These are phyloP conservation scores for Malassezia restricta DNA, from an alignment of 1,284 basidiomycete genomes.

Conservation along the genomic window DNA sequence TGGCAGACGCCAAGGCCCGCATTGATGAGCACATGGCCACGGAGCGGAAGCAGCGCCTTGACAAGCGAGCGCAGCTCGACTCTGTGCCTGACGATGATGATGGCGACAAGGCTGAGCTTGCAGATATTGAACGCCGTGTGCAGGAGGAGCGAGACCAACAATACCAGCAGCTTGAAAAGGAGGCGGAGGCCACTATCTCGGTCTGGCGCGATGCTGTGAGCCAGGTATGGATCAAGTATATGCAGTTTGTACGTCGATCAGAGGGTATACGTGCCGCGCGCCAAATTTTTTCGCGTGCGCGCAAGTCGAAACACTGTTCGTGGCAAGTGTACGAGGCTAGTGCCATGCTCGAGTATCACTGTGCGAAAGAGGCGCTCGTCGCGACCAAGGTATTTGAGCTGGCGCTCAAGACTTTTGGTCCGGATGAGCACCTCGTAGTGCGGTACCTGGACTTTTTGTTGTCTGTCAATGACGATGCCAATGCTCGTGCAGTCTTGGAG, in stretches of 20 bases:
- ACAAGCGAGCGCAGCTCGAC: slow-evolving; percentile 18
- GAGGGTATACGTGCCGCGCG: slow-evolving; percentile 71
- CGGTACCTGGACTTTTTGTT: slow-evolving; percentile 86
- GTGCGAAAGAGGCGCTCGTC: slow-evolving; percentile 69
- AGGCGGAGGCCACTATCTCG: slow-evolving; percentile 49
- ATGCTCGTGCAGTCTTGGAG: slow-evolving; percentile 90
- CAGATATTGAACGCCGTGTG: slow-evolving; percentile 55
- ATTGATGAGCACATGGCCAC: slow-evolving; percentile 44
- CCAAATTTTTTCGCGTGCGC: slow-evolving; percentile 67
- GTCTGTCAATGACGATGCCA: slow-evolving; percentile 85
- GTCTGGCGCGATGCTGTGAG: slow-evolving; percentile 49
- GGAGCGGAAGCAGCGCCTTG: slow-evolving; percentile 17
- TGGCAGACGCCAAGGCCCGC: slow-evolving; percentile 49
- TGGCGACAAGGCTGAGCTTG: slow-evolving; percentile 47
- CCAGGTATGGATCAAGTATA: slow-evolving; percentile 66
- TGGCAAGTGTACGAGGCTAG: slow-evolving; percentile 82
- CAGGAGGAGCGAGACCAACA: slow-evolving; percentile 33
- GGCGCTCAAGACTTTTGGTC: slow-evolving; percentile 71
- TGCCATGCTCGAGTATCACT: slow-evolving; percentile 94
- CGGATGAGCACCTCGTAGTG: slow-evolving; percentile 64
- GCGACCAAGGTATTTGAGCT: slow-evolving; percentile 87
- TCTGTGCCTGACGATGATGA: slow-evolving; percentile 40
- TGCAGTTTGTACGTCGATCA: slow-evolving; percentile 75
- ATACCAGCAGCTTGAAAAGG: slow-evolving; percentile 28
- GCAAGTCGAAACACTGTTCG: slow-evolving; percentile 69